These are phyloP conservation scores for Acrodontium crateriforme DNA, from an alignment of 2,329 filamentous ascomycete genomes.

Conservation along the genomic window DNA sequence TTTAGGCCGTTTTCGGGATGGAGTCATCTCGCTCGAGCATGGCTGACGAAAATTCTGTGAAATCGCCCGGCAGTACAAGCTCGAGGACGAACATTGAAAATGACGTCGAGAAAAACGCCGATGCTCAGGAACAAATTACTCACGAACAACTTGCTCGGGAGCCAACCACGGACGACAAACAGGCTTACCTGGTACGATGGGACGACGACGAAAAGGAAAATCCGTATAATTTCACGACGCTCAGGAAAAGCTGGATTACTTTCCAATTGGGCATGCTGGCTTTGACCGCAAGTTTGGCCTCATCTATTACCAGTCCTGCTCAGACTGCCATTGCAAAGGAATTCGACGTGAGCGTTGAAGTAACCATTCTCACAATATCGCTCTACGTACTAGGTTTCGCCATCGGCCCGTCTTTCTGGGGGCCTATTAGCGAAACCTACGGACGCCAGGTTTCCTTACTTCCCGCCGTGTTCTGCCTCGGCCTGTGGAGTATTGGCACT, in stretches of 20 bases:
- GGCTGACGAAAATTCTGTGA: not conserved
- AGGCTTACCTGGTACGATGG: constrained; percentile 17
- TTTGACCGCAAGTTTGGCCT: constrained; percentile 35
- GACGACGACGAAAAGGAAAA: constrained; percentile 27
- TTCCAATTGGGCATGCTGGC: constrained; percentile 38
- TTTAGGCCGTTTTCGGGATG: no score
- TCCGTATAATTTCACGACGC: constrained; percentile 33
- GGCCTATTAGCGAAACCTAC: constrained; percentile 29
- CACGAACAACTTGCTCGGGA: no score
- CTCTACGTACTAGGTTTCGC: constrained; percentile 34
- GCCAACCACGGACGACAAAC: not conserved
- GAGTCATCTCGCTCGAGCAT: no score
- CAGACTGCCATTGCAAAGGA: constrained; percentile 29
- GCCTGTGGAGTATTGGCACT: constrained; percentile 33
- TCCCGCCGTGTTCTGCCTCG: constrained; percentile 29
- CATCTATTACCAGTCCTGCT: constrained; percentile 38
- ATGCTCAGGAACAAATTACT: not conserved
- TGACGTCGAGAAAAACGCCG: constrained; percentile 4
- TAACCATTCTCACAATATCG: constrained; percentile 32
- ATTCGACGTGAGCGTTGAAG: constrained; percentile 29
- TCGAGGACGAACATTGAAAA: constrained; percentile 1
- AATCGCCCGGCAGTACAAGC: not conserved
- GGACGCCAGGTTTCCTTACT: constrained; percentile 33
- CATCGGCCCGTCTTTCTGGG: constrained; percentile 26
- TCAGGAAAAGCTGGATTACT: constrained; percentile 35